Base-by-base conservation (phyloP, 2,329 filamentous ascomycete species). In the Diaporthe eres region DNA sequence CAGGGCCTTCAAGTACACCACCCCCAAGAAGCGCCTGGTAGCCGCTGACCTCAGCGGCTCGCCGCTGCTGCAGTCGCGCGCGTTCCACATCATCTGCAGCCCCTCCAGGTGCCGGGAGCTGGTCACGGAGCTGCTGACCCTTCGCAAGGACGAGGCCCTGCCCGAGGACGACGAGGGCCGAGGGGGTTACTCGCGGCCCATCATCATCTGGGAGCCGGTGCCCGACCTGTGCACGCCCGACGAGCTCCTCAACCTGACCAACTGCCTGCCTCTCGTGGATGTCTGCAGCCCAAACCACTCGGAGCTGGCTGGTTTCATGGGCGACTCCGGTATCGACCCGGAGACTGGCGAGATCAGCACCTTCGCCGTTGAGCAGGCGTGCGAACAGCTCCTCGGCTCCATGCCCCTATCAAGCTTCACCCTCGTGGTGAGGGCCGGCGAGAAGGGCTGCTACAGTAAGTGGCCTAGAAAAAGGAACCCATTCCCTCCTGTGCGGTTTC, bases 201-300 rank as follows among this genome's bases (percentile, higher is more conserved):
- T 95, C 9, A 95, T 98, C 82, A 91, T 98, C 71, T 99, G 96
- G 96, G 97, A 99, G 83, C 97, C 97, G 0, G 94, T 98, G 1
- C 97, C 97, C 1, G 95, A 98, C 83, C 89, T 95, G 1, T 98
- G 96, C 83, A 93, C 90, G 0, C 92, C 95, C 0, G 91, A 92
- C 57, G 89, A 93, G 81, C 85, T 93, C 39, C 86, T 92, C 15
- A 92, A 92, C 80, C 91, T 89, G 82, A 92, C 91, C 68, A 92
- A 92, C 78, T 89, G 89, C 15, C 85, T 93, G 17, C 90, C 90
- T 0, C 83, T 92, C 22, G 86, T 93, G 74, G 91, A 93, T 78
- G 85, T 93, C 74, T 91, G 90, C 83, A 92, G 90, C 78, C 97
- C 97, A 0, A 99, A 99, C 82, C 95, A 98, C 82, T 87, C 92